A percentile compares a stretch with the other conserved stretches of the same genome.
These are phyloP conservation scores for Astragalus glycyphyllos DNA, from an alignment of 306 rosid species.

Conservation along the genomic window DNA sequence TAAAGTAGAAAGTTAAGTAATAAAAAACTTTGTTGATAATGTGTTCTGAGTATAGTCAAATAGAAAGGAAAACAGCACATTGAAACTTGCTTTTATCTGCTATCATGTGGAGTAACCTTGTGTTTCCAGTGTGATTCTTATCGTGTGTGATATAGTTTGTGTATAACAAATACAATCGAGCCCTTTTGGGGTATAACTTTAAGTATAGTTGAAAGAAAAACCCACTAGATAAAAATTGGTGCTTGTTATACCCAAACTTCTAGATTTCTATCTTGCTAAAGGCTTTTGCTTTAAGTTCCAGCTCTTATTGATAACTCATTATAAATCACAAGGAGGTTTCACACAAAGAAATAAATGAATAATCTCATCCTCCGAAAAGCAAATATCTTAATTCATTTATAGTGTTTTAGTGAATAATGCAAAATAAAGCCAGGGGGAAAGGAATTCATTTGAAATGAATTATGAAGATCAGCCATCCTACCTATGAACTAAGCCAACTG, in stretches of 20 bases:
- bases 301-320: not conserved
- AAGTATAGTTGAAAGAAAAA: too few relatives aligned
- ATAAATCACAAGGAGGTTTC: not conserved
- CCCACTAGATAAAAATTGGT: not conserved
- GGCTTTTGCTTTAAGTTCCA: not conserved
- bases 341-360: not conserved
- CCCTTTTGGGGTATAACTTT: too few relatives aligned
- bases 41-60: too few relatives aligned
- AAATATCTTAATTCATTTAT: conserved; percentile 8
- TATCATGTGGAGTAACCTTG: too few relatives aligned
- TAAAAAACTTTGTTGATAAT: too few relatives aligned
- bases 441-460: not conserved
- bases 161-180: too few relatives aligned
- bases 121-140: too few relatives aligned
- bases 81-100: too few relatives aligned
- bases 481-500: conserved; percentile 13
- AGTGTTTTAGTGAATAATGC: not conserved
- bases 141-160: too few relatives aligned
- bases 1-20: too few relatives aligned
- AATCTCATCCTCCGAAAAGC: not conserved
- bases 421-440: not conserved
- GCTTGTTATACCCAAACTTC: not conserved
- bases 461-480: not conserved
- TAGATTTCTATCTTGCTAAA: too few relatives aligned
- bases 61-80: too few relatives aligned